Evolutionary conservation across 2,329 filamentous ascomycete genomes (phyloP).

Genomic region (Exophiala sideris): DNA sequence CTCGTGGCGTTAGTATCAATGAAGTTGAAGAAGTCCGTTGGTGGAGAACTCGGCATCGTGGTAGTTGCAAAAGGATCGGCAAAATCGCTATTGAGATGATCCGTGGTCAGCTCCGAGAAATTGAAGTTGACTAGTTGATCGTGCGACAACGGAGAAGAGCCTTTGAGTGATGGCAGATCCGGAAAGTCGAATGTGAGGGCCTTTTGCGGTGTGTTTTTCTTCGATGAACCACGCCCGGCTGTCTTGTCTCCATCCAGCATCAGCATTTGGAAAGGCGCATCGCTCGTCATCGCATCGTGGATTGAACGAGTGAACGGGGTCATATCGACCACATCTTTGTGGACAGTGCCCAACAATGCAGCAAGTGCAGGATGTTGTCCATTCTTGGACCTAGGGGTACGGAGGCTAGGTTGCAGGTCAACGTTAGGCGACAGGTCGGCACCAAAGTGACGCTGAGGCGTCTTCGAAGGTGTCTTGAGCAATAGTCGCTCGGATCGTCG

Average conservation of each 20-base stretch:
- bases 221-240: constrained; percentile 36
- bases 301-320: constrained; percentile 28
- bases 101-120: constrained; percentile 27
- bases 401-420: constrained; percentile 18
- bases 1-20: constrained; percentile 22
- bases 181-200: constrained; percentile 36
- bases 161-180: constrained; percentile 32
- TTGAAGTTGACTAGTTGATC: constrained; percentile 18
- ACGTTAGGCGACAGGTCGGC: constrained; percentile 33
- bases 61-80: constrained; percentile 44
- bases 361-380: constrained; percentile 16
- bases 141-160: constrained; percentile 24
- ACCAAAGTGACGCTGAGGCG: constrained; percentile 27
- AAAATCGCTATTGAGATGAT: constrained; percentile 31
- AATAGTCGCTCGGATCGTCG: constrained; percentile 28
- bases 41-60: constrained; percentile 46
- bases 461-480: constrained; percentile 28
- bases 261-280: constrained; percentile 7
- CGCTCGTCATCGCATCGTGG: constrained; percentile 24
- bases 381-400: constrained; percentile 24
- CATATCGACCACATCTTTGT: constrained; percentile 24
- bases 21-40: constrained; percentile 32
- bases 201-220: constrained; percentile 43
- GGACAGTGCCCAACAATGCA: constrained; percentile 22
- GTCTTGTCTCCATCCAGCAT: constrained; percentile 8